Percentiles rank a stretch among this genome's conserved stretches.
phyloP scores from a whole-genome alignment of 1,139 yeast species.

The Taphrina pruni region DNA sequence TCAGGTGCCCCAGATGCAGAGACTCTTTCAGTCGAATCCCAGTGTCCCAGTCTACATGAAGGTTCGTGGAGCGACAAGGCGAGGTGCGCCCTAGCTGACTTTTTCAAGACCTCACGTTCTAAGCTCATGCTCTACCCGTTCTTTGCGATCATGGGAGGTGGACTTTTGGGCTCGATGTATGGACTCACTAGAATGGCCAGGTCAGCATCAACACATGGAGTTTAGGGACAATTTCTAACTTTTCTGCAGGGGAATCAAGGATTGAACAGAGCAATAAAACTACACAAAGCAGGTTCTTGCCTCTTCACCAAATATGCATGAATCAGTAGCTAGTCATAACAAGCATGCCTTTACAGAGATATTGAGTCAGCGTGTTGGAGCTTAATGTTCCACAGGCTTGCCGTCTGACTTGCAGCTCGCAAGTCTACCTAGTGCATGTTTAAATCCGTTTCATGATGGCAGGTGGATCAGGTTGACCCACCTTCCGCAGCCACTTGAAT shows the following conservation, averaged over 20 bases:
- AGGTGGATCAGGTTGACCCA: too few species aligned
- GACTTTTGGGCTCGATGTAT: conserved; percentile 39
- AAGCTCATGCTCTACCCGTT: conserved; percentile 85
- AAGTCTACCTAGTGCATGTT: too few species aligned
- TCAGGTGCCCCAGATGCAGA: conserved; percentile 53
- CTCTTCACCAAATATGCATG: neutral
- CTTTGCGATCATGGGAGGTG: conserved; percentile 69
- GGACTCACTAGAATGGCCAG: conserved; percentile 39
- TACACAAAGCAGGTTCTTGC: neutral
- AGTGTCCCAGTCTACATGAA: conserved; percentile 54
- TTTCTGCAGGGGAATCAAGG: conserved; percentile 35
- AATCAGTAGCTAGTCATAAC: too few species aligned
- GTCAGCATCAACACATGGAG: neutral
- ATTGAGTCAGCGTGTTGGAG: too few species aligned
- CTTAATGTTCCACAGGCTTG: too few species aligned
- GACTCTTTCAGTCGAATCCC: conserved; percentile 53
- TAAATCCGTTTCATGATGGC: too few species aligned
- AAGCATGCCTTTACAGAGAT: too few species aligned
- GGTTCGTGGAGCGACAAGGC: conserved; percentile 23
- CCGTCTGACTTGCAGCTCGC: too few species aligned
- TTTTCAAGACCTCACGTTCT: conserved; percentile 60
- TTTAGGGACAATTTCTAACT: neutral
- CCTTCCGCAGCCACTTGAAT: too few species aligned
- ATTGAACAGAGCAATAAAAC: neutral
- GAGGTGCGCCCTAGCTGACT: neutral